A percentile compares a stretch with the other conserved stretches of the same genome.
phyloP scores from a whole-genome alignment of 140 eudicot species.

The Flaveria floridana region DNA sequence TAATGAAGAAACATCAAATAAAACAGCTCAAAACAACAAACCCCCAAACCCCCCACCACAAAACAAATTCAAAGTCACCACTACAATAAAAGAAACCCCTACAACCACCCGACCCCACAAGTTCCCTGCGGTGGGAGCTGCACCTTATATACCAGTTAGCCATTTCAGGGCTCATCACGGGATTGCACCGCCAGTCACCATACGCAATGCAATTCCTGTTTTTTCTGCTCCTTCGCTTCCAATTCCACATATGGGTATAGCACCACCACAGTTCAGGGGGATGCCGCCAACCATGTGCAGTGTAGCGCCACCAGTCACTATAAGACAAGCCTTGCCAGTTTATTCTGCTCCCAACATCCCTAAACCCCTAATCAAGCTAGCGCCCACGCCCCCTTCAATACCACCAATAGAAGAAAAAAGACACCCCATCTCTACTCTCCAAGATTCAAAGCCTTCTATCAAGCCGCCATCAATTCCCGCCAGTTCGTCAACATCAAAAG shows the following conservation, averaged over 20 bases:
- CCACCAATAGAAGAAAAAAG: conserved; percentile 32
- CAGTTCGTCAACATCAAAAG: conserved; percentile 19
- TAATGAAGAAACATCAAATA: conserved; percentile 28
- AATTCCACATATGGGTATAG: conserved; percentile 34
- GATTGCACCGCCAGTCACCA: conserved; percentile 82
- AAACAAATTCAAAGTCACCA: conserved; percentile 24
- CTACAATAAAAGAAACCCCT: conserved; percentile 32
- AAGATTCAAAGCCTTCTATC: conserved; percentile 23
- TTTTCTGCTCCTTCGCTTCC: conserved; percentile 83
- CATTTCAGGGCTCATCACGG: conserved; percentile 59
- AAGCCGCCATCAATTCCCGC: neutral
- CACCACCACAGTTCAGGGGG: conserved; percentile 38
- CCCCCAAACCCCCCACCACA: conserved; percentile 30
- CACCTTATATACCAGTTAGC: conserved; percentile 78
- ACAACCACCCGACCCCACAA: conserved; percentile 38
- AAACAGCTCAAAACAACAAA: conserved; percentile 31
- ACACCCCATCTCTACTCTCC: conserved; percentile 5
- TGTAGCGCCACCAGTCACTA: conserved; percentile 54
- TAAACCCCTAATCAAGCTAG: conserved; percentile 25
- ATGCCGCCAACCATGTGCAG: conserved; percentile 40
- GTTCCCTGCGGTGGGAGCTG: conserved; percentile 81
- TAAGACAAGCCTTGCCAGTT: conserved; percentile 35
- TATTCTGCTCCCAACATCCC: conserved; percentile 39
- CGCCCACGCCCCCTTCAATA: neutral
- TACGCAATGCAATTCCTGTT: conserved; percentile 67